Percentiles rank a stretch among this genome's conserved stretches.
Conservation (phyloP, 352 stramenopile genomes). For the Globisporangium iwayamae region DNA sequence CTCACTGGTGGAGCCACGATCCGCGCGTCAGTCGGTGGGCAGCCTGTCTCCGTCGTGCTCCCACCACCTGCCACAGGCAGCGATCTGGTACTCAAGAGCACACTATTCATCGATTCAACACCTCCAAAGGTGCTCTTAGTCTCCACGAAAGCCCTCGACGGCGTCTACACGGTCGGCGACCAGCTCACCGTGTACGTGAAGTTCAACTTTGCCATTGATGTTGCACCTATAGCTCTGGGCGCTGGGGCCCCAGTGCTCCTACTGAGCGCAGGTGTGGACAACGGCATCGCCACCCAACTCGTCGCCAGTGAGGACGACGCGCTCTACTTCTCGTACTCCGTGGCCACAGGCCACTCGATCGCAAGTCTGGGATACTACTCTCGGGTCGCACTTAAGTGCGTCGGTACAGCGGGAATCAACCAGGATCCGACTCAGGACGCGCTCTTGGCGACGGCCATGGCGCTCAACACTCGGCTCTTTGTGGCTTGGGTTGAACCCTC, state of each 20-base stretch:
- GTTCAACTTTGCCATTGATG: conserved; percentile 36
- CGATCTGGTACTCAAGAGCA: conserved; percentile 15
- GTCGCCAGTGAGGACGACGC: conserved; percentile 34
- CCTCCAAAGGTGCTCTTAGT: conserved; percentile 37
- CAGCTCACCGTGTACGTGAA: conserved; percentile 31
- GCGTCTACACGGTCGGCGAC: conserved; percentile 53
- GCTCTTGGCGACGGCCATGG: conserved; percentile 15
- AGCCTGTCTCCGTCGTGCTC: conserved; percentile 38
- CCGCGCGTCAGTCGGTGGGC: conserved; percentile 13
- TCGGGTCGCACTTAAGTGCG: conserved; percentile 40
- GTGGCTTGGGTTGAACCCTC: conserved; percentile 49
- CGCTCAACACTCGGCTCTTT: conserved; percentile 35
- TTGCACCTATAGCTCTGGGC: conserved; percentile 13
- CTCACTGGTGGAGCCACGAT: conserved; percentile 39
- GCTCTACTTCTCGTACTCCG: conserved; percentile 52
- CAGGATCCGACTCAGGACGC: conserved; percentile 31
- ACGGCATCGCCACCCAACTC: conserved; percentile 21
- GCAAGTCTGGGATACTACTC: conserved; percentile 37
- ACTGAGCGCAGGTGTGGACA: conserved; percentile 35
- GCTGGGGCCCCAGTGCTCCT: conserved; percentile 34
- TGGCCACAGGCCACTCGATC: conserved; percentile 39
- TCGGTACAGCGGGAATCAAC: conserved; percentile 43
- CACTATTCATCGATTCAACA: conserved; percentile 33
- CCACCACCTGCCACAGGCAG: conserved; percentile 20
- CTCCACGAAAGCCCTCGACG: conserved; percentile 31